These are phyloP conservation scores for Trichoderma breve DNA, from an alignment of 2,329 filamentous ascomycete genomes.

Conservation along the genomic window DNA sequence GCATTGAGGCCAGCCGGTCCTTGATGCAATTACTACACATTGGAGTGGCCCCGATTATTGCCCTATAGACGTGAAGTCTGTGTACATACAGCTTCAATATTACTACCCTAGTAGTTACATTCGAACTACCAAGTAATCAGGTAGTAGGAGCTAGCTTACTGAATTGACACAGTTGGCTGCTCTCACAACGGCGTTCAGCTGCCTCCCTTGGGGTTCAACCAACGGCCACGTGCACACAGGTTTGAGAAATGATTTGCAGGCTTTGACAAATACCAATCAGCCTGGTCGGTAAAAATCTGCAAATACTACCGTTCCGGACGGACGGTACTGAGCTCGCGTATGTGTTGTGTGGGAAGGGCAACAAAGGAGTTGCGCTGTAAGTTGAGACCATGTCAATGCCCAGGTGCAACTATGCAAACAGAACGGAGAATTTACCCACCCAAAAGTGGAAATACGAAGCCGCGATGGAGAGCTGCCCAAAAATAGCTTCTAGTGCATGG, in stretches of 20 bases:
- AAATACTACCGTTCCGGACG: background rate
- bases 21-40: background rate
- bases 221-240: background rate
- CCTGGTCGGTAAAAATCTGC: background rate
- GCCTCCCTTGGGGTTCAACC: background rate
- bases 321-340: background rate
- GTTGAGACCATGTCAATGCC: background rate
- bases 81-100: background rate
- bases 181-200: background rate
- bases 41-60: background rate
- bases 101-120: background rate
- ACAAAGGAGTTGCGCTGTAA: background rate
- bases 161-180: background rate
- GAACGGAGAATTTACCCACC: slow-evolving; percentile 12
- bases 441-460: slow-evolving; percentile 11
- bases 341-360: background rate
- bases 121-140: background rate
- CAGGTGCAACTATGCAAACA: background rate
- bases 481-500: slow-evolving; percentile 12
- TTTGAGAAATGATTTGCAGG: background rate
- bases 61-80: background rate
- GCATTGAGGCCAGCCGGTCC: background rate
- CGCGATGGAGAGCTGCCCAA: background rate
- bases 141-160: background rate
- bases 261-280: background rate